phyloP scores from a whole-genome alignment of 2,329 filamentous ascomycete species.

The Fonsecaea multimorphosa region DNA sequence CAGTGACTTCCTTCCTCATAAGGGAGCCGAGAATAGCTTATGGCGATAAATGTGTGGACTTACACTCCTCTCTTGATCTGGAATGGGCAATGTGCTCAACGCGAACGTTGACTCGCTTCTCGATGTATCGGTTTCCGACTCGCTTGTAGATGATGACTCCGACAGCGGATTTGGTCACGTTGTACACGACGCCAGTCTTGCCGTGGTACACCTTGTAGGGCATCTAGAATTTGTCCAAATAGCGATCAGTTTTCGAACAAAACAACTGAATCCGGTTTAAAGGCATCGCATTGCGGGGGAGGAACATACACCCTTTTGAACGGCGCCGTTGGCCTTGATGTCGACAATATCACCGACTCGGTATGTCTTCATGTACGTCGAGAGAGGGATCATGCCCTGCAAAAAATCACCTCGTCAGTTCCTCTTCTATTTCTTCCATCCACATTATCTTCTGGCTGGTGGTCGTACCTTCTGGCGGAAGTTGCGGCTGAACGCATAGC shows the following conservation, averaged over 20 bases:
- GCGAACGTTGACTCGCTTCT: slow-evolving; percentile 99
- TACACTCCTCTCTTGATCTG: slow-evolving; percentile 87
- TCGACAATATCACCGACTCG: slow-evolving; percentile 99
- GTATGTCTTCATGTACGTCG: slow-evolving; percentile 77
- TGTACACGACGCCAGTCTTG: slow-evolving; percentile 98
- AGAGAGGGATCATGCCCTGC: slow-evolving; percentile 81
- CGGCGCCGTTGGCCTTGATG: slow-evolving; percentile 97
- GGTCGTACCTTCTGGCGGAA: slow-evolving; percentile 78
- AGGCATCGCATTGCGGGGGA: neutral
- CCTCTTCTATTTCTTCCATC: neutral
- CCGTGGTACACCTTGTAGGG: slow-evolving; percentile 99
- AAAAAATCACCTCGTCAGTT: slow-evolving; percentile 21
- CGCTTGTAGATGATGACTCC: slow-evolving; percentile 99
- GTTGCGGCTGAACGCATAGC: slow-evolving; percentile 84
- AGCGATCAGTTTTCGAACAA: slow-evolving; percentile 7
- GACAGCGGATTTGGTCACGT: slow-evolving; percentile 97
- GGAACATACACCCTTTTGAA: slow-evolving; percentile 78
- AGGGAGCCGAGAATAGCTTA: neutral
- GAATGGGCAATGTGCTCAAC: slow-evolving; percentile 96
- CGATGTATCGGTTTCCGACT: slow-evolving; percentile 98
- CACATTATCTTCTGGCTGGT: neutral
- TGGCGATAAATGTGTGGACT: slow-evolving; percentile 5
- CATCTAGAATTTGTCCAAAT: slow-evolving; percentile 67
- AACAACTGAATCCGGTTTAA: neutral
- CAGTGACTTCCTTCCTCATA: neutral